Base-by-base conservation (phyloP, 1,284 basidiomycete species). In the Leucoagaricus sp. region DNA sequence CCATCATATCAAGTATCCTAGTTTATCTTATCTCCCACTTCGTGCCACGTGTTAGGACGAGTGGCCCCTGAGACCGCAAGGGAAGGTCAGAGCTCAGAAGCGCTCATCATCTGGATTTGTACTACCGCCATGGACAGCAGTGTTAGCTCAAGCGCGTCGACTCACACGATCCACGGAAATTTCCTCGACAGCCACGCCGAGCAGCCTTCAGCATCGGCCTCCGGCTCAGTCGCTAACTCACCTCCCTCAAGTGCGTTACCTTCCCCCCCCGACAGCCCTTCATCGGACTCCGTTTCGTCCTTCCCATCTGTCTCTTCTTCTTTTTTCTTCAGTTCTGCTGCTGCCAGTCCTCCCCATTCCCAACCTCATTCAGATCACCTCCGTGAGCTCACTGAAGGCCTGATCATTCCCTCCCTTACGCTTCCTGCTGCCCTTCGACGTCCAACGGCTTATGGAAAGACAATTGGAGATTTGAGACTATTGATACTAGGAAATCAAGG, bases 281-380 rank as follows among this genome's bases (percentile, higher is more conserved):
- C 68, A 25, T 75, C 76, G n/a, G 80, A 75, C 55, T 88, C 86
- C 2, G 74, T 86, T 45, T 88, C 87, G 1, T 89, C 87, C 5
- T 74, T 88, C 12, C 87, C 87, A 0, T 89, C 86, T 1, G 81
- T 87, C 8, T 81, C 83, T n/a, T 89, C 86, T 1, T 87, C 85
- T 0, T 87, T 87, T 75, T 86, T 89, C 72, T 88, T 88, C 73
- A 87, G 85, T 46, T 87, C 86, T 8, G 83, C 79, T 0, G 81
- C 86, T 8, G 81, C 80, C 1, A 84, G 82, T 59, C 86, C 86
- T 51, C 71, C 70, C 5, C 58, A 46, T 46, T 49, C 51, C 42
- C 55, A 19, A 46, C 60, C 40, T 49, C 63, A 59, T 44, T 54
- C 58, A 9, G 53, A 59, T 33, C 53, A 41, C 41, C 49, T 55